These are phyloP conservation scores for Tylopilus plumbeoviolaceoides DNA, from an alignment of 768 basidiomycete species.

Conservation along the genomic window DNA sequence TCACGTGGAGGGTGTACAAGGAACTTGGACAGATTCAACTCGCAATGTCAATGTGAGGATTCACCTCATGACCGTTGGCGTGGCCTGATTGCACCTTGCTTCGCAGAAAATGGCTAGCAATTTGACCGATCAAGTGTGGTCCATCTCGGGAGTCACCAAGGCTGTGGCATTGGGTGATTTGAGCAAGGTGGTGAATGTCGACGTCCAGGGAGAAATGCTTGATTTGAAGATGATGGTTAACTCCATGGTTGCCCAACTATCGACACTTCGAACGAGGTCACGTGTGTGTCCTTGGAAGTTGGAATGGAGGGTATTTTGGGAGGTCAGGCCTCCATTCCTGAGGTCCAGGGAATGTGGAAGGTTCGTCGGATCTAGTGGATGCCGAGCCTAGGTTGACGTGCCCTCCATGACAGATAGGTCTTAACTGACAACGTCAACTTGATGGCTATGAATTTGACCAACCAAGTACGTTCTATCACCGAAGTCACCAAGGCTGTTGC, in stretches of 20 bases:
- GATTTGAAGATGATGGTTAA: constrained; percentile 80
- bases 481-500: constrained; percentile 96
- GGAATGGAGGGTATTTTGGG: constrained; percentile 92
- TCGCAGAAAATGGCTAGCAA: constrained; percentile 82
- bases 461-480: constrained; percentile 86
- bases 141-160: constrained; percentile 82
- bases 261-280: constrained; percentile 77
- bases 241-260: constrained; percentile 70
- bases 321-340: constrained; percentile 88
- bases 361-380: constrained; percentile 31
- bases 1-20: constrained; percentile 84
- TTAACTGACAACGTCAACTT: constrained; percentile 81
- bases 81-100: neutral
- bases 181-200: constrained; percentile 80
- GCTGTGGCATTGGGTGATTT: constrained; percentile 82
- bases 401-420: constrained; percentile 29
- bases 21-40: constrained; percentile 90
- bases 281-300: constrained; percentile 87
- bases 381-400: constrained; percentile 14
- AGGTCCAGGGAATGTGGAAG: constrained; percentile 95
- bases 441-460: constrained; percentile 88
- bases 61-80: neutral
- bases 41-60: constrained; percentile 77
- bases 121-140: constrained; percentile 82
- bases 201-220: constrained; percentile 93